phyloP scores from a whole-genome alignment of 768 basidiomycete genomes.

The Xanthoconium purpureum region DNA sequence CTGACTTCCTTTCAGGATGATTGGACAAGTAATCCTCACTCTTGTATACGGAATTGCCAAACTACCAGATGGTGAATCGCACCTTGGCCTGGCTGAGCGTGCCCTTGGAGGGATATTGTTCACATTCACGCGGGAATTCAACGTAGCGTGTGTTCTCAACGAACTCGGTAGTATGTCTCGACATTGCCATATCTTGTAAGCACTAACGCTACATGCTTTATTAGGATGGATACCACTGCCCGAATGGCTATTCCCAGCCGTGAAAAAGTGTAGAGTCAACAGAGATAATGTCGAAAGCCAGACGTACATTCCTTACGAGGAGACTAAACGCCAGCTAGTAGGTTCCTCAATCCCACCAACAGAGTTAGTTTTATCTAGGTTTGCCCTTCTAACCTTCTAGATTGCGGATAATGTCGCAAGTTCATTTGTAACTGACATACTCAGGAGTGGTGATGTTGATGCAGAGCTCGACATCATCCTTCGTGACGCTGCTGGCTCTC shows the following conservation, averaged over 20 bases:
- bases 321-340: slow-evolving; percentile 4
- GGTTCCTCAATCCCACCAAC: neutral
- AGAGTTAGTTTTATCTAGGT: no score
- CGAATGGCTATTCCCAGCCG: neutral
- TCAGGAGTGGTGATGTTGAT: neutral
- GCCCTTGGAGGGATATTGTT: slow-evolving; percentile 5
- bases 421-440: slow-evolving; percentile 2
- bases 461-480: slow-evolving; percentile 1
- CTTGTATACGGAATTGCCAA: slow-evolving; percentile 1
- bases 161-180: neutral
- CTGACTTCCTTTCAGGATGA: neutral
- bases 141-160: slow-evolving; percentile 1
- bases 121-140: slow-evolving; percentile 5
- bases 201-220: no score
- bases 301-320: slow-evolving; percentile 5
- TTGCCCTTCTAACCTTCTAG: neutral
- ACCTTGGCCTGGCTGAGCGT: slow-evolving; percentile 1
- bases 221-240: slow-evolving; percentile 1
- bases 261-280: neutral
- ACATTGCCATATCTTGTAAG: no score
- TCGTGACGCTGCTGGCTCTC: slow-evolving; percentile 6
- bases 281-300: slow-evolving; percentile 4
- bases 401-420: neutral
- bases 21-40: slow-evolving; percentile 2
- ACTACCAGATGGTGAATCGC: neutral